Conservation (phyloP, 2,329 filamentous ascomycete genomes). For the Clonostachys sp. region DNA sequence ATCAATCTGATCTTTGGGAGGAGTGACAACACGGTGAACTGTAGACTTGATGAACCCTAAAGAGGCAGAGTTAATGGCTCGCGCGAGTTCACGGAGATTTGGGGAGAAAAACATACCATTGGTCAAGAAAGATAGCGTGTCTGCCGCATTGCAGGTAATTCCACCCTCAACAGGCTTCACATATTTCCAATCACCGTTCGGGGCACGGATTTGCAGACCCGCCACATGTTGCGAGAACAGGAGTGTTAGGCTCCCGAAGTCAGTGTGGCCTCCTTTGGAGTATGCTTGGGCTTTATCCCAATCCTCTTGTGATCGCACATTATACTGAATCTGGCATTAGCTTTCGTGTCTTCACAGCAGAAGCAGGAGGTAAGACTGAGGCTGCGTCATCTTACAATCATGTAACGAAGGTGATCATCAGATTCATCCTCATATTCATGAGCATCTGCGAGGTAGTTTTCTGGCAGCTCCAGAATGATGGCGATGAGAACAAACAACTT, state of each 20-base stretch:
- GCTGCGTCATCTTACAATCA: constrained; percentile 43
- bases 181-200: constrained; percentile 33
- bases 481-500: constrained; percentile 18
- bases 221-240: constrained; percentile 50
- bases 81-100: too few relatives aligned
- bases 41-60: constrained; percentile 22
- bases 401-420: constrained; percentile 52
- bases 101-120: not conserved
- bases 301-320: constrained; percentile 14
- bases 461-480: constrained; percentile 50
- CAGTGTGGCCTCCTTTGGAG: constrained; percentile 30
- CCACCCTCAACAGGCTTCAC: constrained; percentile 35
- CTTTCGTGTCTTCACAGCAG: too few relatives aligned
- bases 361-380: constrained; percentile 2
- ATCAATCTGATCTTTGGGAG: constrained; percentile 23
- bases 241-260: constrained; percentile 46
- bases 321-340: not conserved
- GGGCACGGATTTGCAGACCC: constrained; percentile 40
- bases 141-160: constrained; percentile 36
- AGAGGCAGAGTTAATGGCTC: too few relatives aligned
- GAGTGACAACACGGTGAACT: constrained; percentile 24
- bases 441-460: constrained; percentile 44
- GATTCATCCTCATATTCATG: constrained; percentile 46
- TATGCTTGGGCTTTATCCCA: too few relatives aligned
- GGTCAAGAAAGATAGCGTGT: constrained; percentile 20